Conservation (phyloP, 129 eudicot species). For the Chrysanthemum seticuspe region DNA sequence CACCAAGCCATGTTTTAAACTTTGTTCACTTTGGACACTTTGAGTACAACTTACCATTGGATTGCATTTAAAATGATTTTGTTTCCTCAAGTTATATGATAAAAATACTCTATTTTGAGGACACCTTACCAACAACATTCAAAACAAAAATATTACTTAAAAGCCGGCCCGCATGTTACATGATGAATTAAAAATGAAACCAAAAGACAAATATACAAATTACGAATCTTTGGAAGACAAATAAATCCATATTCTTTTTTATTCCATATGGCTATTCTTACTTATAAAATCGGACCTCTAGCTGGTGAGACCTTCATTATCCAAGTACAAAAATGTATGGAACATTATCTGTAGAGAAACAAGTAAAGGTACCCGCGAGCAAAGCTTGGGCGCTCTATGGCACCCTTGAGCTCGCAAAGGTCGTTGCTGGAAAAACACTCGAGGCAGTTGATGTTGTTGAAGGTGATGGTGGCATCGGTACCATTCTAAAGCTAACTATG, state of each 20-base stretch:
- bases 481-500: conserved; percentile 31
- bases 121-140: too few species aligned
- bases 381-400: conserved; percentile 38
- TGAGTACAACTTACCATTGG: too few species aligned
- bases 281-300: neutral
- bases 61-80: too few species aligned
- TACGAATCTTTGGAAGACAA: conserved; percentile 8
- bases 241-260: neutral
- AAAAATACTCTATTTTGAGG: too few species aligned
- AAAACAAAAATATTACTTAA: too few species aligned
- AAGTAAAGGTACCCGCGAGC: conserved; percentile 37
- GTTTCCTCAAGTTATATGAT: too few species aligned
- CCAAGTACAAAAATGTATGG: conserved; percentile 30
- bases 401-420: conserved; percentile 31
- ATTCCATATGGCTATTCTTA: neutral
- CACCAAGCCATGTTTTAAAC: too few species aligned
- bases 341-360: conserved; percentile 24
- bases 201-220: conserved; percentile 1
- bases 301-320: conserved; percentile 2
- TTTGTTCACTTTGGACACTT: too few species aligned
- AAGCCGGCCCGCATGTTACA: neutral
- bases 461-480: conserved; percentile 38
- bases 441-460: conserved; percentile 34
- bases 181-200: neutral
- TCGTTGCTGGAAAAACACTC: conserved; percentile 11